phyloP scores from a whole-genome alignment of 169 alveolate genomes.

The Toxoplasma gondii region DNA sequence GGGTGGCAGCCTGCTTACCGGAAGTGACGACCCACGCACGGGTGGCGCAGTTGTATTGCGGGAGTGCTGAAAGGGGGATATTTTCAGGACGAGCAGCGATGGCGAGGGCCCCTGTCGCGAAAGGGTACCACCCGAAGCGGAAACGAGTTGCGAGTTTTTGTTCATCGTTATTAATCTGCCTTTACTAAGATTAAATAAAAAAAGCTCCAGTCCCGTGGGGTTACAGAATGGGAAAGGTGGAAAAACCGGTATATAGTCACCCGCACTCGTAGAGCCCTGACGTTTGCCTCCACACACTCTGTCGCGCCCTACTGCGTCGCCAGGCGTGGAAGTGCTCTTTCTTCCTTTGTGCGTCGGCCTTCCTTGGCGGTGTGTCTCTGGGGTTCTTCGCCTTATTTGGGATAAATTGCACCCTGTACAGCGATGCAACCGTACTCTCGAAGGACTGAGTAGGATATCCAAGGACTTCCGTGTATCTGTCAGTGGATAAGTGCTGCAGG shows the following conservation, averaged over 20 bases:
- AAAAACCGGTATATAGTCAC: neutral
- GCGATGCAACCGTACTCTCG: neutral
- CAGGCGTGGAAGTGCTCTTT: slow-evolving; percentile 2
- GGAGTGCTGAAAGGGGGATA: neutral
- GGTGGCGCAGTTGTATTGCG: neutral
- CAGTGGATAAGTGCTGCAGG: neutral
- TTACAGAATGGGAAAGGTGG: neutral
- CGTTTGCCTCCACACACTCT: neutral
- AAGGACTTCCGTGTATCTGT: neutral
- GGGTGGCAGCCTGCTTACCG: too few species aligned
- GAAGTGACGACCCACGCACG: neutral
- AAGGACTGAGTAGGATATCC: neutral
- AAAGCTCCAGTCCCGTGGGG: neutral
- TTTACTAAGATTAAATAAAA: too few species aligned
- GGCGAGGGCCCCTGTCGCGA: neutral
- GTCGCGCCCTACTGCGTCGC: neutral
- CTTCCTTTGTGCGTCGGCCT: neutral
- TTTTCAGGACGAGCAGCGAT: neutral
- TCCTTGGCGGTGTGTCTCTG: neutral
- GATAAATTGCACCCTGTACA: neutral
- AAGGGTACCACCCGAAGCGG: too few species aligned
- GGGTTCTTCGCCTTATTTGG: neutral
- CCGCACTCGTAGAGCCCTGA: neutral
- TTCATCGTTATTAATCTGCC: too few species aligned
- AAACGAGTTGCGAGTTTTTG: too few species aligned